Evolutionary conservation across 2,329 filamentous ascomycete genomes (phyloP).

Genomic region (Alternaria angustiovoidea): DNA sequence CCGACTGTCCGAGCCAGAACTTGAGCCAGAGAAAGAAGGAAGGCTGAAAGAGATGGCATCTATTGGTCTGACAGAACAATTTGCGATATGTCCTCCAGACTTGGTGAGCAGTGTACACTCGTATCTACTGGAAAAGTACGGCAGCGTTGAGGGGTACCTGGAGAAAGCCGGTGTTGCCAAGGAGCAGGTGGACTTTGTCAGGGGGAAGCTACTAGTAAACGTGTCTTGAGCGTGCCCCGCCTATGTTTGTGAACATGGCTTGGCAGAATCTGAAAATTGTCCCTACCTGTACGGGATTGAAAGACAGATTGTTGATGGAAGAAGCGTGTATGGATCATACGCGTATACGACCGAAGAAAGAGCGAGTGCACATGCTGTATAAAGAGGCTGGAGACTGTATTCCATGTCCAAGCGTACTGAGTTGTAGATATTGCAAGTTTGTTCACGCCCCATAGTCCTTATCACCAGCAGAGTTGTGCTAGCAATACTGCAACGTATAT

Average conservation of each 20-base stretch:
- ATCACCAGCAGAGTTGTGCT: slow-evolving; percentile 1
- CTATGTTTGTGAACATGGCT: slow-evolving; percentile 2
- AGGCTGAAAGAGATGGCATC: slow-evolving; percentile 72
- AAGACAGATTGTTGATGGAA: background rate
- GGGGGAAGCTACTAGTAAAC: slow-evolving; percentile 39
- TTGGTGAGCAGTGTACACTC: slow-evolving; percentile 68
- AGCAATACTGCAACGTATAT: slow-evolving; percentile 3
- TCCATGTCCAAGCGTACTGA: background rate
- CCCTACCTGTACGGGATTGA: background rate
- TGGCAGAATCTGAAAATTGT: slow-evolving; percentile 8
- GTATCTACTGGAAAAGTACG: slow-evolving; percentile 69
- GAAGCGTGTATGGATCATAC: background rate
- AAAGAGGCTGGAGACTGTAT: background rate
- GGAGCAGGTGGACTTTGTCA: slow-evolving; percentile 49
- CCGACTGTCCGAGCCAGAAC: slow-evolving; percentile 66
- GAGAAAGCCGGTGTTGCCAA: slow-evolving; percentile 63
- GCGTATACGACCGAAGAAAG: slow-evolving; percentile 1
- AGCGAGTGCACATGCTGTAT: background rate
- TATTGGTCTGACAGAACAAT: slow-evolving; percentile 74
- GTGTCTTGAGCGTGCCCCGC: slow-evolving; percentile 13
- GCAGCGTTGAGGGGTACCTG: slow-evolving; percentile 72
- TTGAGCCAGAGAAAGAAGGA: slow-evolving; percentile 68
- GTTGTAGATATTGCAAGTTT: background rate
- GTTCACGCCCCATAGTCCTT: background rate
- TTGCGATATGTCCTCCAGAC: slow-evolving; percentile 70